Evolutionary conservation across 176 grass and related monocot species (phyloP).

Genomic region (Tillandsia fasciculata): DNA sequence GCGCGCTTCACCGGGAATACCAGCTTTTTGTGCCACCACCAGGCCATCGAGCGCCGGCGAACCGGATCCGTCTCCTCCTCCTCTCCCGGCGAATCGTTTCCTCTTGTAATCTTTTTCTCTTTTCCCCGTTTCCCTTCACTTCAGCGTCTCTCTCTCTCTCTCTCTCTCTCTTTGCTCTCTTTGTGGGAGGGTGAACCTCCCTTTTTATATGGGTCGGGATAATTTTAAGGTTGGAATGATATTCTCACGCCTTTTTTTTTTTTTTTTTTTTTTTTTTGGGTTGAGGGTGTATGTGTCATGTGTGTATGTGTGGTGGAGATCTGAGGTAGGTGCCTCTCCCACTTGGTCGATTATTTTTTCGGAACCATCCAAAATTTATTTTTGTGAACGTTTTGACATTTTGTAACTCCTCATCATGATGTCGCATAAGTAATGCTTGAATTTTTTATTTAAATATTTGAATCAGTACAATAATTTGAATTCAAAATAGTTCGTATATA

Average conservation of each 20-base stretch:
- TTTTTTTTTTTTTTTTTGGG: not conserved
- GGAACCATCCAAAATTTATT: too few species aligned
- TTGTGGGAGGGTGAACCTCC: not conserved
- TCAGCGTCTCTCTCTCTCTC: not conserved
- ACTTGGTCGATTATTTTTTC: too few species aligned
- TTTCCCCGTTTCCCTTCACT: not conserved
- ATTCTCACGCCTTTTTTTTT: not conserved
- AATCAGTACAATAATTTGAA: too few species aligned
- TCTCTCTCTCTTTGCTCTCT: not conserved
- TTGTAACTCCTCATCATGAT: too few species aligned
- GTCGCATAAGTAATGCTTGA: too few species aligned
- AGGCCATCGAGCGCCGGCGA: slow-evolving; percentile 46
- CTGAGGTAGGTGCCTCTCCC: too few species aligned
- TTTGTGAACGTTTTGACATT: not conserved
- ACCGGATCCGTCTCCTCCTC: slow-evolving; percentile 2
- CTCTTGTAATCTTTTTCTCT: not conserved
- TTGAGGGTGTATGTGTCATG: too few species aligned
- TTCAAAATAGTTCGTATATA: too few species aligned
- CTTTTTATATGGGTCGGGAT: not conserved
- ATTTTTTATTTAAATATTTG: too few species aligned
- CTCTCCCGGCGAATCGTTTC: not conserved
- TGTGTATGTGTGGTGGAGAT: too few species aligned
- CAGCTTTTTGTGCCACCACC: slow-evolving; percentile 77
- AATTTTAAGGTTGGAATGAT: slow-evolving; percentile 1
- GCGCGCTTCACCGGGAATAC: slow-evolving; percentile 55